Conservation (phyloP, 2,329 filamentous ascomycete species). For the Stachybotrys elegans region DNA sequence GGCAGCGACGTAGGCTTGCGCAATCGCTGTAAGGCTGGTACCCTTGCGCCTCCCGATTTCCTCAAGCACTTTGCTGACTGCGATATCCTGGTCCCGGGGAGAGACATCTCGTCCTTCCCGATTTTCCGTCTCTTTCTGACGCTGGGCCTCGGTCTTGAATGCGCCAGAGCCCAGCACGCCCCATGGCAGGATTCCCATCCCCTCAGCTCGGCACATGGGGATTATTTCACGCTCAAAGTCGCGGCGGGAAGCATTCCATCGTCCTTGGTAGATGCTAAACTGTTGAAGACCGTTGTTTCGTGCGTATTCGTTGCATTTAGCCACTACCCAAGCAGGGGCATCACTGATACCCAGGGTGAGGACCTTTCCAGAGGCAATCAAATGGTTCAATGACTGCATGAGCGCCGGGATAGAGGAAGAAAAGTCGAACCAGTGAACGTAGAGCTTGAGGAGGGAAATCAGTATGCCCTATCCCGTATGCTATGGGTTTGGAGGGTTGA, state of each 20-base stretch:
- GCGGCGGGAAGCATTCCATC: constrained; percentile 15
- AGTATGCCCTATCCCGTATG: not conserved
- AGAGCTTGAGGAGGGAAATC: constrained; percentile 7
- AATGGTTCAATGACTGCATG: constrained; percentile 18
- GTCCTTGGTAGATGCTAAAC: constrained; percentile 19
- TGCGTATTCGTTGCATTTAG: constrained; percentile 19
- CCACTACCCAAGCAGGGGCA: constrained; percentile 20
- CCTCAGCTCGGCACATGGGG: constrained; percentile 17
- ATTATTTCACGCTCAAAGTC: constrained; percentile 21
- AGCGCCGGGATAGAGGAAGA: constrained; percentile 16
- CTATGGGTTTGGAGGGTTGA: not conserved
- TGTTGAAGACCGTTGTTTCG: constrained; percentile 13
- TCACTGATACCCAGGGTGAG: constrained; percentile 21
- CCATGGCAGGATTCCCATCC: constrained; percentile 44
- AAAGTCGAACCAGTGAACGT: constrained; percentile 21
- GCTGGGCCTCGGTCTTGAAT: constrained; percentile 19
- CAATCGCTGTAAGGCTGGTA: constrained; percentile 31
- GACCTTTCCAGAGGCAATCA: constrained; percentile 17
- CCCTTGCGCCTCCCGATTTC: constrained; percentile 32
- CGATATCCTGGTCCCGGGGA: constrained; percentile 42
- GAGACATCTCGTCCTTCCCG: not conserved
- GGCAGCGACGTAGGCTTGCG: constrained; percentile 61
- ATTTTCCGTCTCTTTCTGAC: not conserved
- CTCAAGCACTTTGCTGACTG: constrained; percentile 31
- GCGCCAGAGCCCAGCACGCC: constrained; percentile 38